Base-by-base conservation (phyloP, 805 yeast species). In the Jamesozyma lodderae region DNA sequence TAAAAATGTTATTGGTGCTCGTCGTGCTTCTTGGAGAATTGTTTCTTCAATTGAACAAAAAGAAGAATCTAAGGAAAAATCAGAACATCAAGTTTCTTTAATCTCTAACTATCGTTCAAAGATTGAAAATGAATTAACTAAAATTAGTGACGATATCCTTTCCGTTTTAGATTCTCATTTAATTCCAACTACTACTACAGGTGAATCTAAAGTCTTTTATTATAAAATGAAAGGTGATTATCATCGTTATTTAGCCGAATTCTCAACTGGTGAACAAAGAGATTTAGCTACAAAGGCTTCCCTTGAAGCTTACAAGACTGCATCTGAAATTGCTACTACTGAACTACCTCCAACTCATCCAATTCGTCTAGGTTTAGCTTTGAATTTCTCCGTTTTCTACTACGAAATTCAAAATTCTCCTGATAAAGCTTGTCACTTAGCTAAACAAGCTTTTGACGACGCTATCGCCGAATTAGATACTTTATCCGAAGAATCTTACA, bases 211-310 rank as follows among this genome's bases (percentile, higher is more conserved):
- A 75, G 97, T 90, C 41, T 90, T 90, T 69, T 90, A 90, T 76
- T 87, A 85, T 73, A 90, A 90, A 77, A 90, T 90, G 97, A 90
- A 90, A 73, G 98, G 97, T 75, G 98, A 90, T 68, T 90, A 90
- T 75, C 95, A 88, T 74, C 95, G 98, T 74, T 90, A 90, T 69
- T 76, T 90, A 69, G 96, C 96, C 47, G 98, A 90, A 72, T 92
- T 90, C 61, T 90, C 96, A 46, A 74, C 79, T 55, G 78, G 84
- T 49, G 96, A 87, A 53, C 82, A 81, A 68, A 84, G 96, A 64
- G 85, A 87, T 64, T 86, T 75, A 50, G 94, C 95, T 48, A 92
- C 97, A 36, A 87, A 83, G 57, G 74, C 81, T 50, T 90, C 97
- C 28, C 77, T 87, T 61, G 95, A 86, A 67, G 90, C 96, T 46